Evolutionary conservation across 1,284 basidiomycete genomes (phyloP).

Genomic region (Caloboletus inedulis): DNA sequence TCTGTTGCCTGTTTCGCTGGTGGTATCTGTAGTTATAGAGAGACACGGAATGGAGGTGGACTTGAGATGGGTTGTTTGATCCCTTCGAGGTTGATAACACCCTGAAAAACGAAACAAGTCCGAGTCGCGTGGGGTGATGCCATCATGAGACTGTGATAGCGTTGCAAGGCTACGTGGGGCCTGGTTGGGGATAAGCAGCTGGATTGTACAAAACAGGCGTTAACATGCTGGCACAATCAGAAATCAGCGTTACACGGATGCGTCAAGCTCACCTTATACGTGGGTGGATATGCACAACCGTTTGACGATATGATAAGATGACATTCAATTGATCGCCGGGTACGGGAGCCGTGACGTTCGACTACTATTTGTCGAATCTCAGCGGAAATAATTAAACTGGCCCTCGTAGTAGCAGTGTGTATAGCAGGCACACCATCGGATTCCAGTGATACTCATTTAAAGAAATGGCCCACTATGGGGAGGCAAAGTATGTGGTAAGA

Average conservation of each 20-base stretch:
- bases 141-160: background rate
- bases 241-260: background rate
- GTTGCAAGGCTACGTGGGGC: background rate
- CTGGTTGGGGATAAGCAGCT: background rate
- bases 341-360: too few species aligned
- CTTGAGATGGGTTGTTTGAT: background rate
- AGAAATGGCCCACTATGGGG: too few species aligned
- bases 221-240: background rate
- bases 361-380: too few species aligned
- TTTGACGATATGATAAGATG: background rate
- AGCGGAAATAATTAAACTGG: too few species aligned
- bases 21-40: background rate
- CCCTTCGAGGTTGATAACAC: background rate
- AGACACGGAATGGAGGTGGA: slow-evolving; percentile 3
- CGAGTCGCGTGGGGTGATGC: background rate
- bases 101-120: too few species aligned
- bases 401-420: too few species aligned
- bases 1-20: background rate
- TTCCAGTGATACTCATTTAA: too few species aligned
- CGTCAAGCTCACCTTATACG: background rate
- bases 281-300: too few species aligned
- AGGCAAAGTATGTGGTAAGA: too few species aligned
- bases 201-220: background rate
- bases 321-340: background rate
- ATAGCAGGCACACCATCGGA: too few species aligned